Base-by-base conservation (phyloP, 495 filamentous ascomycete genomes). In the Astrothelium macrocarpum region DNA sequence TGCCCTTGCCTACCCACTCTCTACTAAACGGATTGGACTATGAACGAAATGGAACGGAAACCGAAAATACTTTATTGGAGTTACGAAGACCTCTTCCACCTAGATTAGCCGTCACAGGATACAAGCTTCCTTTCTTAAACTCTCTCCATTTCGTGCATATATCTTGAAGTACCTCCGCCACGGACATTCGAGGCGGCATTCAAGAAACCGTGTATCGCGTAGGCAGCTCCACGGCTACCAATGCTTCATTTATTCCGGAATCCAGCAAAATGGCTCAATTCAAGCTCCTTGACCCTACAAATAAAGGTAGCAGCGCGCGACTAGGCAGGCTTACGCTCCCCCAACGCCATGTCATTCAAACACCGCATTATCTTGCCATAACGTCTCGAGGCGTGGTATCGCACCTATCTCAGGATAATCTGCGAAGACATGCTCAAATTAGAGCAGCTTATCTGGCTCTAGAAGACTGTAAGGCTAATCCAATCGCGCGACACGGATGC, bases 351-450 rank as follows among this genome's bases (percentile, higher is more conserved):
- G 68, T 80, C 14, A 77, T 95, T 63, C 76, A 85, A 4, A 97
- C 95, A 26, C 94, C 94, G 58, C 87, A 89, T 67, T 95, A 86
- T 72, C 73, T 97, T 45, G 85, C 83, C 34, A 75, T 86, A 66
- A 88, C 88, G 1, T 96, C 95, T 45, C 82, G 94, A 64, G 94
- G 94, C 12, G 81, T 79, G 1, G 77, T 97, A 32, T 90, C 94
- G 26, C 94, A 98, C 76, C 75, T 98, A 60, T 85, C 91, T 18
- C 93, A 90, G 61, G 94, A 98, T 78, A 86, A 88, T 67, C 76
- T 93, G 66, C 74, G 75, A 29, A 83, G 85, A 39, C 81, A 88
- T 66, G 84, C 86, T 7, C 70, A 82, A 5, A 78, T 91, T 46
- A 76, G 74, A 23, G 89, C 88, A 58, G 78, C 90, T 28, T 95